These are phyloP conservation scores for carrot (Daucus carota) DNA, from an alignment of 129 eudicot species.

Conservation along the genomic window DH1_v3.0 NC_030389.2:34962001-34962500, in stretches of 20 bases:
- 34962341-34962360: conserved; percentile 84
- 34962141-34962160: conserved; percentile 82
- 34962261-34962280: not conserved
- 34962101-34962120: not conserved
- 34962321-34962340: conserved; percentile 56
- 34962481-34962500: conserved; percentile 84
- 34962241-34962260: not conserved
- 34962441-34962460: not conserved
- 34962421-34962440: not conserved
- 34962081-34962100: not conserved
- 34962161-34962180: conserved; percentile 78
- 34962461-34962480: conserved; percentile 28
- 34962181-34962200: conserved; percentile 77
- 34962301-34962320: conserved; percentile 33
- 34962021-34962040: conserved; percentile 76
- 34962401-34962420: not conserved
- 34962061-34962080: conserved; percentile 38
- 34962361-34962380: conserved; percentile 91
- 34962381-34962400: not conserved
- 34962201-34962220: conserved; percentile 68
- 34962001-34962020: conserved; percentile 92
- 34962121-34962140: conserved; percentile 3
- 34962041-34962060: conserved; percentile 90
- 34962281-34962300: not conserved
- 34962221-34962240: not conserved